Evolutionary conservation across 441 rosid genomes (phyloP).

Genomic region (Pelargonium exstipulatum): DNA sequence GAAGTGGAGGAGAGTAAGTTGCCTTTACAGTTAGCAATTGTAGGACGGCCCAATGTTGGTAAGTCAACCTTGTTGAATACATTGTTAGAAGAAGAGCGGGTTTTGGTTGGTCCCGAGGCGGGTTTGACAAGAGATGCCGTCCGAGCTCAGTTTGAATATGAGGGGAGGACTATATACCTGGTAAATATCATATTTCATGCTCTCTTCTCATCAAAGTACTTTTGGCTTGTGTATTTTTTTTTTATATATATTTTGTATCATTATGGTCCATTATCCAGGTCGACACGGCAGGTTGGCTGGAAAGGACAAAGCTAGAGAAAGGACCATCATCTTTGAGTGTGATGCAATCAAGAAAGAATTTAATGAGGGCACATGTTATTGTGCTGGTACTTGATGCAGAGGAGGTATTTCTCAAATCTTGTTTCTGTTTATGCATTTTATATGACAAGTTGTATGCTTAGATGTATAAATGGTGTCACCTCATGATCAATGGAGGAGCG

Average conservation of each 20-base stretch:
- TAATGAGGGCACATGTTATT: conserved; percentile 88
- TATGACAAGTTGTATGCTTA: background rate
- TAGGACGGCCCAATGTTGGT: conserved; percentile 92
- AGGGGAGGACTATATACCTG: conserved; percentile 78
- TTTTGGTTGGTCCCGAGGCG: conserved; percentile 92
- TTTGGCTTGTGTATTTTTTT: background rate
- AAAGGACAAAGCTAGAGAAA: conserved; percentile 72
- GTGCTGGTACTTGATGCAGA: conserved; percentile 91
- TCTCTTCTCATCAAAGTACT: background rate
- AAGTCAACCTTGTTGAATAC: conserved; percentile 87
- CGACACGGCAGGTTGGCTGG: conserved; percentile 98
- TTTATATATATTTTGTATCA: background rate
- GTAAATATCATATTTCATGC: conserved; percentile 31
- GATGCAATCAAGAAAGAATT: conserved; percentile 86
- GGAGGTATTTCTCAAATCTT: conserved; percentile 47
- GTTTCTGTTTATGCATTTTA: background rate
- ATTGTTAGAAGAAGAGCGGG: conserved; percentile 87
- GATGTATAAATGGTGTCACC: background rate
- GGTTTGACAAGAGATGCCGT: conserved; percentile 94
- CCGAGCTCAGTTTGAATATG: conserved; percentile 70
- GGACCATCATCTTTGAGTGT: conserved; percentile 87
- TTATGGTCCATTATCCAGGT: conserved; percentile 42
- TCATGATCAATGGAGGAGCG: background rate
- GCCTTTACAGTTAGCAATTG: conserved; percentile 89
- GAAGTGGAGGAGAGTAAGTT: conserved; percentile 60